A percentile compares a stretch with the other conserved stretches of the same genome.
Evolutionary conservation across 2,329 filamentous ascomycete genomes (phyloP).

Genomic region (Ramularia collo-cygni): DNA sequence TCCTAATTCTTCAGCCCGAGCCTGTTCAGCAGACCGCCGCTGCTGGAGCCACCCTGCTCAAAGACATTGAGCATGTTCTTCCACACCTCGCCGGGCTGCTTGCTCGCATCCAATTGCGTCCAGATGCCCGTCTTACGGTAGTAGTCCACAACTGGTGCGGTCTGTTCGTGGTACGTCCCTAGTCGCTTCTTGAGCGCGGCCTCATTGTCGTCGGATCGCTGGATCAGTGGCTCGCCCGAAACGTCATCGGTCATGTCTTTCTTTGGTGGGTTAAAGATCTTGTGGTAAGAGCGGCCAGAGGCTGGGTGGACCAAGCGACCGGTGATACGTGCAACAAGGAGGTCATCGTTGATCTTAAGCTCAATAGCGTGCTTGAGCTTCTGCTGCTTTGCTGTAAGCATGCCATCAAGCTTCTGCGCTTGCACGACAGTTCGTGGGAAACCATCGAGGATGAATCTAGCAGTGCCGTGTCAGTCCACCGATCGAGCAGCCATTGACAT

Average conservation of each 20-base stretch:
- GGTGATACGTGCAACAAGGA: constrained; percentile 92
- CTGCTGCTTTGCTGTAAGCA: constrained; percentile 73
- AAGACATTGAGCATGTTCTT: constrained; percentile 84
- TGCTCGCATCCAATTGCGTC: constrained; percentile 89
- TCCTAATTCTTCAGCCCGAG: constrained; percentile 40
- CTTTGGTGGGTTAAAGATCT: constrained; percentile 98
- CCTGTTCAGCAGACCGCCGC: constrained; percentile 45
- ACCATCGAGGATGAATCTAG: constrained; percentile 94
- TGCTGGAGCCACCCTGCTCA: constrained; percentile 39
- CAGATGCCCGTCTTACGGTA: constrained; percentile 98
- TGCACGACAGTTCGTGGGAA: constrained; percentile 96
- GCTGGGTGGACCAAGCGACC: constrained; percentile 93
- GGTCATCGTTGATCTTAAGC: constrained; percentile 90
- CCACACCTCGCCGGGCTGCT: constrained; percentile 94
- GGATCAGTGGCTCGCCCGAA: constrained; percentile 92
- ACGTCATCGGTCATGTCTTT: constrained; percentile 88
- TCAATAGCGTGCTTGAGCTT: constrained; percentile 91
- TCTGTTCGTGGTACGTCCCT: constrained; percentile 89
- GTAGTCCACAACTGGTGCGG: constrained; percentile 84
- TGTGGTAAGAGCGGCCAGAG: constrained; percentile 95
- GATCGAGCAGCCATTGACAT: constrained; percentile 5
- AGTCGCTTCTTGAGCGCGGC: constrained; percentile 94
- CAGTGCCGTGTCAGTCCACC: constrained; percentile 8
- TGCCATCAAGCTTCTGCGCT: constrained; percentile 87
- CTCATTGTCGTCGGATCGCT: constrained; percentile 95